Percentiles rank a stretch among this genome's conserved stretches.
phyloP scores from a whole-genome alignment of 1,284 basidiomycete species.

The Butyriboletus appendiculatus region DNA sequence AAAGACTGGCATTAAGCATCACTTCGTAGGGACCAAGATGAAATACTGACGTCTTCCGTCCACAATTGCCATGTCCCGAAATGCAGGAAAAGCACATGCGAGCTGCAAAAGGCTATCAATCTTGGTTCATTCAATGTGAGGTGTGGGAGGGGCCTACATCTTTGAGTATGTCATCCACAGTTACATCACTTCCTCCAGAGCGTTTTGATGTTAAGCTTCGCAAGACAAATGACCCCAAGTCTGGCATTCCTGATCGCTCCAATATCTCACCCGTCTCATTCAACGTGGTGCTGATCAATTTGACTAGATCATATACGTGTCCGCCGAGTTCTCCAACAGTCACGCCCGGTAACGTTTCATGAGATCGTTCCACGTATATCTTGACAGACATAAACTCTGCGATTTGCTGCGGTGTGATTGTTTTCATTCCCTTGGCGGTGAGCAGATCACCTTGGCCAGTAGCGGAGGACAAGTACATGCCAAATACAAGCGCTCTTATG shows the following conservation, averaged over 20 bases:
- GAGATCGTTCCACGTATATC: slow-evolving; percentile 69
- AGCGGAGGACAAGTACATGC: slow-evolving; percentile 67
- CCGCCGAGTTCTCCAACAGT: slow-evolving; percentile 77
- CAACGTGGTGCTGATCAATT: slow-evolving; percentile 61
- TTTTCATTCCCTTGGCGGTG: slow-evolving; percentile 64
- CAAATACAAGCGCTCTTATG: slow-evolving; percentile 71
- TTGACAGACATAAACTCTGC: slow-evolving; percentile 72
- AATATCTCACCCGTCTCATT: slow-evolving; percentile 75
- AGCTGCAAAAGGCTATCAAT: slow-evolving; percentile 46
- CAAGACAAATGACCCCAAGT: slow-evolving; percentile 74
- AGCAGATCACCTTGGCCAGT: slow-evolving; percentile 60
- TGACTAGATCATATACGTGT: slow-evolving; percentile 70
- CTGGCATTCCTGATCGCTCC: slow-evolving; percentile 57
- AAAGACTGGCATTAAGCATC: slow-evolving; percentile 3
- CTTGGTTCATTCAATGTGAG: slow-evolving; percentile 2
- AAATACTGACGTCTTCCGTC: slow-evolving; percentile 58
- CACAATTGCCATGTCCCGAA: slow-evolving; percentile 70
- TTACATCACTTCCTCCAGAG: slow-evolving; percentile 38
- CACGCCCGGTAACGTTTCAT: slow-evolving; percentile 69
- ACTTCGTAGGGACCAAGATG: slow-evolving; percentile 6
- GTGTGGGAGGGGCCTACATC: slow-evolving; percentile 45
- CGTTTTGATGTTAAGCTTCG: slow-evolving; percentile 56
- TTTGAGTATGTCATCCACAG: slow-evolving; percentile 63
- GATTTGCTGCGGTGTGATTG: slow-evolving; percentile 54
- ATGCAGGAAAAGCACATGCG: slow-evolving; percentile 72